Evolutionary conservation across 2,329 filamentous ascomycete genomes (phyloP).

Genomic region (Rutstroemia sp.): DNA sequence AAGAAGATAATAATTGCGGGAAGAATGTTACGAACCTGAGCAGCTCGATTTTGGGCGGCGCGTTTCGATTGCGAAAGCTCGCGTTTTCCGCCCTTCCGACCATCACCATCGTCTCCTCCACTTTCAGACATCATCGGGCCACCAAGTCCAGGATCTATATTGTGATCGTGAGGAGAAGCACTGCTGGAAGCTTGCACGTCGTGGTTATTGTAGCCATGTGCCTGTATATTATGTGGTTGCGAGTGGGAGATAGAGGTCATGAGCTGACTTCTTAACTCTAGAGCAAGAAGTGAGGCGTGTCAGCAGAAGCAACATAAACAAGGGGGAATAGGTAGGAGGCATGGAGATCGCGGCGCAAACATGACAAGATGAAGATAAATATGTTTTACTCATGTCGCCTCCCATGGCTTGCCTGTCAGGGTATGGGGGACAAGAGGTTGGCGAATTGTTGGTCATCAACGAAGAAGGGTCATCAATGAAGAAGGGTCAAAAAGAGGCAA

Average conservation of each 20-base stretch:
- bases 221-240: constrained; percentile 12
- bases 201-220: constrained; percentile 27
- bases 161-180: constrained; percentile 28
- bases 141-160: constrained; percentile 31
- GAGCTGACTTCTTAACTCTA: constrained; percentile 32
- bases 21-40: constrained; percentile 63
- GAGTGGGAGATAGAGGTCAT: constrained; percentile 23
- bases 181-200: constrained; percentile 26
- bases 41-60: constrained; percentile 57
- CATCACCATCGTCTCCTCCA: constrained; percentile 35
- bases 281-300: constrained; percentile 24
- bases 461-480: not conserved
- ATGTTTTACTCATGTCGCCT: constrained; percentile 9
- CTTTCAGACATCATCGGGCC: constrained; percentile 25
- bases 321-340: not conserved
- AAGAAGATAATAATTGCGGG: constrained; percentile 6
- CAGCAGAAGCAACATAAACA: constrained; percentile 19
- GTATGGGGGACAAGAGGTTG: constrained; percentile 1
- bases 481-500: not conserved
- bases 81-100: constrained; percentile 70
- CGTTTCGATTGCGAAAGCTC: constrained; percentile 74
- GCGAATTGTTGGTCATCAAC: constrained; percentile 2
- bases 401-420: constrained; percentile 1
- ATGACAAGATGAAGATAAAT: not conserved
- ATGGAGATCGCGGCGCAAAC: not conserved